Percentiles rank a stretch among this genome's conserved stretches.
These are phyloP conservation scores for Leptosphaerulina australis DNA, from an alignment of 2,329 filamentous ascomycete species.

Conservation along the genomic window DNA sequence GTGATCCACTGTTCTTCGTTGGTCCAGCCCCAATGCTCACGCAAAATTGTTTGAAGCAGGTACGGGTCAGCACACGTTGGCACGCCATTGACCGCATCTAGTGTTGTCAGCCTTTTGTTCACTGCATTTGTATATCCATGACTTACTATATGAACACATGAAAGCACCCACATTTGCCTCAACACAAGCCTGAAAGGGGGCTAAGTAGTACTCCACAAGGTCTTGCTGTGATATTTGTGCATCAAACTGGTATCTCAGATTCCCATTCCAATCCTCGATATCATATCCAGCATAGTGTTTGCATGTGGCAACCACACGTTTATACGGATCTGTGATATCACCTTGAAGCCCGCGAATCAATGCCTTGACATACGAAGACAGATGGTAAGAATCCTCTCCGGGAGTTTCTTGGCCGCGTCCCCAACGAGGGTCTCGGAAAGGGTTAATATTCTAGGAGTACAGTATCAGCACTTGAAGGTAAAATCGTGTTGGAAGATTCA, in stretches of 20 bases:
- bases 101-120: conserved; percentile 46
- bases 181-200: conserved; percentile 63
- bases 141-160: conserved; percentile 61
- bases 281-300: conserved; percentile 50
- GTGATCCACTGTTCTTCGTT: conserved; percentile 67
- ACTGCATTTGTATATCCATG: background rate
- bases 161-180: conserved; percentile 55
- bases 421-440: conserved; percentile 68
- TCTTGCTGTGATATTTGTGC: conserved; percentile 66
- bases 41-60: conserved; percentile 66
- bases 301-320: conserved; percentile 39
- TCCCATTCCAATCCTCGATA: conserved; percentile 42
- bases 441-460: conserved; percentile 64
- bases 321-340: conserved; percentile 37
- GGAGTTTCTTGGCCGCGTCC: conserved; percentile 60
- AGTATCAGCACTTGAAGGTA: too few relatives aligned
- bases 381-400: conserved; percentile 61
- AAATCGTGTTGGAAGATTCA: too few relatives aligned
- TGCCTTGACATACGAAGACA: conserved; percentile 59
- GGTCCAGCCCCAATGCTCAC: conserved; percentile 69
- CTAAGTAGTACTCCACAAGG: conserved; percentile 70
- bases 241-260: conserved; percentile 57
- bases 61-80: conserved; percentile 69
- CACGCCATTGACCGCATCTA: conserved; percentile 66
- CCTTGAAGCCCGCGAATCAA: conserved; percentile 63